phyloP scores from a whole-genome alignment of 345 rosid genomes.

The Populus nigra region DNA sequence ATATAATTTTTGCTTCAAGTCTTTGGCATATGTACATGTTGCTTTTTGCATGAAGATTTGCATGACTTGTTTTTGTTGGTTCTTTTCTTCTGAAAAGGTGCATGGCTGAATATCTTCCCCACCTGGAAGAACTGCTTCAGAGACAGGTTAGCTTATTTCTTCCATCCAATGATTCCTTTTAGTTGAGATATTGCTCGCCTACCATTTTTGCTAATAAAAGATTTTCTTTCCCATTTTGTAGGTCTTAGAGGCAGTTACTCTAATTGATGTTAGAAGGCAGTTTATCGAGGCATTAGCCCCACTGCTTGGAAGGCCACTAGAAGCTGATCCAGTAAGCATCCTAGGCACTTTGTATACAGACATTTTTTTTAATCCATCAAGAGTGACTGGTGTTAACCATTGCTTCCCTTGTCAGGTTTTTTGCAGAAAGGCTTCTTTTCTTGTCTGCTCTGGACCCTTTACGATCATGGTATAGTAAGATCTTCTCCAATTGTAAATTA shows the following conservation, averaged over 20 bases:
- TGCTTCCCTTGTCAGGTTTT: conserved; percentile 56
- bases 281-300: conserved; percentile 73
- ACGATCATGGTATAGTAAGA: conserved; percentile 58
- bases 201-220: neutral
- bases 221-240: conserved; percentile 23
- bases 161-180: conserved; percentile 6
- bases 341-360: conserved; percentile 2
- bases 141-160: conserved; percentile 56
- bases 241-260: conserved; percentile 75
- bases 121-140: conserved; percentile 77
- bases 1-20: neutral
- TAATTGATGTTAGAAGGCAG: conserved; percentile 60
- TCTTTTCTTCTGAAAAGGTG: conserved; percentile 56
- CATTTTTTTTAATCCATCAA: conserved; percentile 2
- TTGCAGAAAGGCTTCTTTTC: conserved; percentile 70
- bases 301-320: conserved; percentile 78
- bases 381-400: conserved; percentile 13
- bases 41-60: neutral
- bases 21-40: neutral
- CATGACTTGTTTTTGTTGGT: conserved; percentile 8
- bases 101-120: conserved; percentile 98
- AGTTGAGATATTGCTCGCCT: conserved; percentile 3
- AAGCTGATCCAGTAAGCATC: conserved; percentile 79
- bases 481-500: neutral
- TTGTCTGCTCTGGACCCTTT: conserved; percentile 68